Evolutionary conservation across 768 basidiomycete genomes (phyloP).

Genomic region (Aureoboletus auriporus): DNA sequence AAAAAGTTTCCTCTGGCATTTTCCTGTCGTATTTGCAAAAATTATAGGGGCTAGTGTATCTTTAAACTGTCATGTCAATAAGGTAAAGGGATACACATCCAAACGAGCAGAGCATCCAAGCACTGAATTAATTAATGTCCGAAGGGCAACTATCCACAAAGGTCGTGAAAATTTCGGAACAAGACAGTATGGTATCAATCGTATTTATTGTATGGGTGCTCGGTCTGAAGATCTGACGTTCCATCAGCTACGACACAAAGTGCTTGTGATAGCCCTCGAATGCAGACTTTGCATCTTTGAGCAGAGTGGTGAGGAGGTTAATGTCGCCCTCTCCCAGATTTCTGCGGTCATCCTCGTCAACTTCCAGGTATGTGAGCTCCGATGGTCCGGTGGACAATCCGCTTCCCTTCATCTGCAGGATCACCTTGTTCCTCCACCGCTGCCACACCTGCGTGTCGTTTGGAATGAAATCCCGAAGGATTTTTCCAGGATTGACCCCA

Average conservation of each 20-base stretch:
- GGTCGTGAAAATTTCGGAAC: no score
- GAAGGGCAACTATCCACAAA: no score
- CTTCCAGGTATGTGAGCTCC: neutral
- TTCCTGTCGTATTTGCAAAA: no score
- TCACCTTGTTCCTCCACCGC: conserved; percentile 23
- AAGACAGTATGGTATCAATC: no score
- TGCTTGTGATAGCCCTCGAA: conserved; percentile 15
- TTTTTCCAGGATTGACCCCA: conserved; percentile 6
- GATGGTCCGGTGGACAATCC: neutral
- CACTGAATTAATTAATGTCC: no score
- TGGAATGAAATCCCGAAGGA: conserved; percentile 20
- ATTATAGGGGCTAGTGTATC: no score
- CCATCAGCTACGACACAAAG: neutral
- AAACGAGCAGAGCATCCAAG: no score
- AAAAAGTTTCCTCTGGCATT: no score
- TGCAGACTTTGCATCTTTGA: conserved; percentile 16
- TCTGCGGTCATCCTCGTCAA: conserved; percentile 7
- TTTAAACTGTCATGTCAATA: no score
- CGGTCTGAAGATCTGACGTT: no score
- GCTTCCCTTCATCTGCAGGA: conserved; percentile 13
- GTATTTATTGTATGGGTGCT: no score
- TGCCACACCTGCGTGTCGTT: conserved; percentile 24
- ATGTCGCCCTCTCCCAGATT: conserved; percentile 8
- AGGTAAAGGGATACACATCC: no score
- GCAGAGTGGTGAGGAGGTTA: conserved; percentile 13